phyloP scores from a whole-genome alignment of 805 yeast genomes.

The Ogataea allantospora region DNA sequence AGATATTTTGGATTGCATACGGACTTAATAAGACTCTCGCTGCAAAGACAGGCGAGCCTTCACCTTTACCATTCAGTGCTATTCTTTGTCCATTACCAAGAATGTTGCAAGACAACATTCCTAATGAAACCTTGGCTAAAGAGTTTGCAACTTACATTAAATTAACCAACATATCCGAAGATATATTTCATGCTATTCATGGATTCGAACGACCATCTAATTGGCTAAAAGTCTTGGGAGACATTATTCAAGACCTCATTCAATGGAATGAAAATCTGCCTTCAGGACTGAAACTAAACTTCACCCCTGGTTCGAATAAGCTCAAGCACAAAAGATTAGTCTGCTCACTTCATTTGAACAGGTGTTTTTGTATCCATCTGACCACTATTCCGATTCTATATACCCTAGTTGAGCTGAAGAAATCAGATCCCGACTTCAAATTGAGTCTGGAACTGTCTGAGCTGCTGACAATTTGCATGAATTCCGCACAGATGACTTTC shows the following conservation, averaged over 20 bases:
- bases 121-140: conserved; percentile 4
- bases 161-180: conserved; percentile 23
- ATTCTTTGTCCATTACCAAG: conserved; percentile 22
- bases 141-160: conserved; percentile 25
- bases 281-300: conserved; percentile 15
- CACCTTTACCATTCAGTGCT: conserved; percentile 16
- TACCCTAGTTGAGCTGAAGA: conserved; percentile 23
- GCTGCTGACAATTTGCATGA: conserved; percentile 25
- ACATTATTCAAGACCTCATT: conserved; percentile 23
- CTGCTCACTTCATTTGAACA: conserved; percentile 27
- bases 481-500: conserved; percentile 28
- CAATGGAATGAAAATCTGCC: conserved; percentile 27
- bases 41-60: conserved; percentile 28
- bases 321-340: conserved; percentile 22
- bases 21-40: conserved; percentile 27
- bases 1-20: conserved; percentile 28
- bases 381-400: conserved; percentile 30
- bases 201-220: conserved; percentile 12
- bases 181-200: conserved; percentile 25
- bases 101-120: conserved; percentile 11
- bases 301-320: conserved; percentile 5
- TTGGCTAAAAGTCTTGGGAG: conserved; percentile 19
- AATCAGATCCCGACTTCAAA: conserved; percentile 8
- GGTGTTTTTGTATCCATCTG: conserved; percentile 29
- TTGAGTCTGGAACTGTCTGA: conserved; percentile 21